Percentiles rank a stretch among this genome's conserved stretches.
Evolutionary conservation across 768 basidiomycete species (phyloP).

Genomic region (button mushroom (Agaricus bisporus)): DNA sequence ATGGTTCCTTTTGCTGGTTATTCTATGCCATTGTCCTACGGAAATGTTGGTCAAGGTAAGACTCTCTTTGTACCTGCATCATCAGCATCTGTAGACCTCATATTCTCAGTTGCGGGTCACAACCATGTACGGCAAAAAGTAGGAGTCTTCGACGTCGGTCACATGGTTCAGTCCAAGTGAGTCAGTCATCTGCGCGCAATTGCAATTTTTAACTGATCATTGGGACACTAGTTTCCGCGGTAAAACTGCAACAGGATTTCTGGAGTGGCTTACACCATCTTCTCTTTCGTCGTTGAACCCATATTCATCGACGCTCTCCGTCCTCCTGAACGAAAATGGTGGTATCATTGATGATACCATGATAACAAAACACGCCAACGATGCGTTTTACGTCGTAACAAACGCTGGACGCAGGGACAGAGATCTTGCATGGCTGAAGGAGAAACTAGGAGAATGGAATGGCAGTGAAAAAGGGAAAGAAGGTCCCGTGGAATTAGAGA

Average conservation of each 20-base stretch:
- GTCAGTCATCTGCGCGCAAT: slow-evolving; percentile 13
- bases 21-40: slow-evolving; percentile 90
- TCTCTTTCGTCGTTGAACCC: slow-evolving; percentile 61
- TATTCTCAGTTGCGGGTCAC: slow-evolving; percentile 72
- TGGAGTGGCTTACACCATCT: slow-evolving; percentile 88
- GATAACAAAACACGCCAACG: slow-evolving; percentile 75
- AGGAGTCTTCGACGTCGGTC: slow-evolving; percentile 94
- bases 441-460: slow-evolving; percentile 77
- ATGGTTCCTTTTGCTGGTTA: slow-evolving; percentile 98
- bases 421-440: slow-evolving; percentile 74
- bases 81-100: slow-evolving; percentile 4
- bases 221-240: slow-evolving; percentile 69
- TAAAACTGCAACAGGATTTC: slow-evolving; percentile 67
- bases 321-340: slow-evolving; percentile 81
- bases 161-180: slow-evolving; percentile 94
- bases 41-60: slow-evolving; percentile 70
- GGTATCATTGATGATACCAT: slow-evolving; percentile 97
- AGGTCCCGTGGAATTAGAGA: slow-evolving; percentile 72
- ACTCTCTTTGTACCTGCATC: slow-evolving; percentile 4
- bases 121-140: slow-evolving; percentile 77
- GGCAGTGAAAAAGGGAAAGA: slow-evolving; percentile 38
- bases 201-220: not conserved
- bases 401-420: slow-evolving; percentile 85
- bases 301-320: slow-evolving; percentile 80
- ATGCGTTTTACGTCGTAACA: slow-evolving; percentile 91